Evolutionary conservation across 768 basidiomycete species (phyloP).

Genomic region (Gloeopeniophorella convolvens): DNA sequence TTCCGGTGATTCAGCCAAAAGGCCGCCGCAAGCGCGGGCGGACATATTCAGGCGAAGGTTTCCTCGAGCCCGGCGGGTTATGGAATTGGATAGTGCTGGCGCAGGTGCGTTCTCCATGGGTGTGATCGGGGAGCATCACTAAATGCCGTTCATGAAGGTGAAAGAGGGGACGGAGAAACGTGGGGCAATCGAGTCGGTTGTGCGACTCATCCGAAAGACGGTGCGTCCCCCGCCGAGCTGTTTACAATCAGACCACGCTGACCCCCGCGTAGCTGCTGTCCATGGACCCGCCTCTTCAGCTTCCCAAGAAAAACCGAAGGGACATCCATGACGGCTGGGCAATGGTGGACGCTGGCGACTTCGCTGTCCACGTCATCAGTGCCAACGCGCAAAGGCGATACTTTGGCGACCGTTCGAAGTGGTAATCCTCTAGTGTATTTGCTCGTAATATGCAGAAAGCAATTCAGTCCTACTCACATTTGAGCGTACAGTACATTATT

Average conservation of each 20-base stretch:
- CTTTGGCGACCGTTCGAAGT: slow-evolving; percentile 36
- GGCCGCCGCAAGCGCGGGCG: slow-evolving; percentile 60
- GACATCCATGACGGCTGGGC: slow-evolving; percentile 70
- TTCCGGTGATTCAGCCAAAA: slow-evolving; percentile 51
- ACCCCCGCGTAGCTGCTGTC: slow-evolving; percentile 44
- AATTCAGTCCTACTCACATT: too few relatives aligned
- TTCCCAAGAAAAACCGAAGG: slow-evolving; percentile 60
- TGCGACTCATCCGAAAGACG: slow-evolving; percentile 62
- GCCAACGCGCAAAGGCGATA: slow-evolving; percentile 60
- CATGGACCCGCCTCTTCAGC: slow-evolving; percentile 47
- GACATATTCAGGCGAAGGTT: slow-evolving; percentile 60
- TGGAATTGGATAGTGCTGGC: slow-evolving; percentile 76
- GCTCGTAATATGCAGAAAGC: background rate
- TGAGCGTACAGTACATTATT: too few relatives aligned
- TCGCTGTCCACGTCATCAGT: slow-evolving; percentile 75
- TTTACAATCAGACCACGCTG: background rate
- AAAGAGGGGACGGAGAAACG: slow-evolving; percentile 80
- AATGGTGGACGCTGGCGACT: slow-evolving; percentile 74
- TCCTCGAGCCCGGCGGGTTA: slow-evolving; percentile 44
- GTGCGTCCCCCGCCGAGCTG: slow-evolving; percentile 35
- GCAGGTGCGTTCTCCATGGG: slow-evolving; percentile 41
- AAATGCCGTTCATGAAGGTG: slow-evolving; percentile 35
- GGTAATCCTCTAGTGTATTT: slow-evolving; percentile 22
- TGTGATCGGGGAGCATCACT: background rate
- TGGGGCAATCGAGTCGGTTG: slow-evolving; percentile 70